Base-by-base conservation (phyloP, 2,329 filamentous ascomycete genomes). In the Trichoderma atroviride region DNA sequence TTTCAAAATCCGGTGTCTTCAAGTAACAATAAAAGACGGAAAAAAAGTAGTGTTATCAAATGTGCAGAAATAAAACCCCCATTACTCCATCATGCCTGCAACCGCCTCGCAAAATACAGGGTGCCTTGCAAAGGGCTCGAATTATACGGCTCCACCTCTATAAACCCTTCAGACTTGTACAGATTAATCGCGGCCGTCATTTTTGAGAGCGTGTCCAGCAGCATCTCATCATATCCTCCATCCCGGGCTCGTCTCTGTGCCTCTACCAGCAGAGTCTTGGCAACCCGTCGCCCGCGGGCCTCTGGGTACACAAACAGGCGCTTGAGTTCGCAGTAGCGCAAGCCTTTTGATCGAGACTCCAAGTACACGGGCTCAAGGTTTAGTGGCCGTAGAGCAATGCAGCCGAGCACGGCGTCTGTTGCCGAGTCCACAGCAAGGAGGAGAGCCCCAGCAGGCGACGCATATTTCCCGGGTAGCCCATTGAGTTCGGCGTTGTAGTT, bases 261-360 rank as follows among this genome's bases (percentile, higher is more conserved):
- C 55, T 76, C 73, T 2, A 47, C 56, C 4, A 76, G 52, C 47
- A 77, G 50, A 2, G 55, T 70, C n/a, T 71, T 69, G 0, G 74
- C 74, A 22, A 76, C 71, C 3, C 70, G 72, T 7, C 74, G 69
- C 5, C 75, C 76, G 14, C 75, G 67, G 3, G 73, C 74, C 47
- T 72, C 74, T 0, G 76, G 75, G 22, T 76, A 76, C 5, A 77
- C 73, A 56, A 74, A 77, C 1, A 77, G 70, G 10, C 75, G 69
- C 50, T 76, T 77, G 22, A 77, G 57, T 47, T 77, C 76, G 33
- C 75, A 75, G 58, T 74, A 74, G 24, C 65, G 68, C 4, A 55
- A 35, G 6, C 68, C 37, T 1, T 2, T n/a, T 2, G 6, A 19
- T 6, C 35, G 68, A 3, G 50, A 59, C 29, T n/a, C 52, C 0